These are phyloP conservation scores for Phylloporus arenicola DNA, from an alignment of 768 basidiomycete species.

Conservation along the genomic window DNA sequence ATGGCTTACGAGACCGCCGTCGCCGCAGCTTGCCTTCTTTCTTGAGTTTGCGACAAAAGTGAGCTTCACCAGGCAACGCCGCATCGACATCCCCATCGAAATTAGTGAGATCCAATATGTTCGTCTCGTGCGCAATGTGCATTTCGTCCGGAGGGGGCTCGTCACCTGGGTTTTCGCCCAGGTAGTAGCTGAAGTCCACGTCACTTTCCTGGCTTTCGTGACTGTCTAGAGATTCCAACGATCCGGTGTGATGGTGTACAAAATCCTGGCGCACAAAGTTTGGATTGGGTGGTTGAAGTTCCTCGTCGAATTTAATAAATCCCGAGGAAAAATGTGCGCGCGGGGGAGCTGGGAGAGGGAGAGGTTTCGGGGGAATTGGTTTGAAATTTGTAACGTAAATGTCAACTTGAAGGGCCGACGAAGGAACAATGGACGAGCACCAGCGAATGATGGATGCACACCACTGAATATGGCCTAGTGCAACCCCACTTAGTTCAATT, in stretches of 20 bases:
- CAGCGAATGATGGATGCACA: constrained; percentile 60
- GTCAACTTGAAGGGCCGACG: constrained; percentile 51
- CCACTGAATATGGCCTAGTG: constrained; percentile 69
- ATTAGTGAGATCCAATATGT: constrained; percentile 63
- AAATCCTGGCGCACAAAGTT: constrained; percentile 16
- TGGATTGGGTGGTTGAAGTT: constrained; percentile 36
- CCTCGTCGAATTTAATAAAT: constrained; percentile 10
- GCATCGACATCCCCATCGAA: constrained; percentile 73
- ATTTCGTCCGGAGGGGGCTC: constrained; percentile 30
- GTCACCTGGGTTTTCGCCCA: constrained; percentile 29
- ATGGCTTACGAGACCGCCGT: constrained; percentile 35
- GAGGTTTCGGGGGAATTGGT: constrained; percentile 17
- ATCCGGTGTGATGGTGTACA: constrained; percentile 7
- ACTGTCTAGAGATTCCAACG: constrained; percentile 28
- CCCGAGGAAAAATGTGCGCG: constrained; percentile 1
- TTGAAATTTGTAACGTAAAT: constrained; percentile 68
- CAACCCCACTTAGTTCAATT: background rate
- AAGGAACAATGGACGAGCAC: constrained; percentile 52
- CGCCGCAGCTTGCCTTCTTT: constrained; percentile 61
- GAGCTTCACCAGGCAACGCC: constrained; percentile 49
- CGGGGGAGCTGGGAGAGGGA: constrained; percentile 1
- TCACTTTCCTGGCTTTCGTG: constrained; percentile 29
- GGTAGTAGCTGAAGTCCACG: constrained; percentile 41
- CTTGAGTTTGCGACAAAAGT: constrained; percentile 47
- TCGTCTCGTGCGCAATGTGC: constrained; percentile 39